Evolutionary conservation across 2,329 filamentous ascomycete species (phyloP).

Genomic region (Colletotrichum australisinense): DNA sequence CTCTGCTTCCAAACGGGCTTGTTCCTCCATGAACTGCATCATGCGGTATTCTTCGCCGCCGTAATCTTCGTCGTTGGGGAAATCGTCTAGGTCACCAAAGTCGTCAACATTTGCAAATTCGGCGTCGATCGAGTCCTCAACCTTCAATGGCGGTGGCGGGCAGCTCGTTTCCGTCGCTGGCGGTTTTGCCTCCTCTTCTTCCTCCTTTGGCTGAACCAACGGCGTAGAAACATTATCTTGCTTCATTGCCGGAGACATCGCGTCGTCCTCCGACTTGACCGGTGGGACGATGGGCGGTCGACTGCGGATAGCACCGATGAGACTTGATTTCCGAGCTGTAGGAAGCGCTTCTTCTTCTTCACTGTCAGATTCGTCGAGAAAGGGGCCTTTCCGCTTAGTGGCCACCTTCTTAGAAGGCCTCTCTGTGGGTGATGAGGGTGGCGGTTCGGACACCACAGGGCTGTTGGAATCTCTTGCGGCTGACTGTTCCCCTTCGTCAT

Average conservation of each 20-base stretch:
- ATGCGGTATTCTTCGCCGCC: slow-evolving; percentile 75
- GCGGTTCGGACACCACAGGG: not conserved
- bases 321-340: not conserved
- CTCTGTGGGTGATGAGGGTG: slow-evolving; percentile 8
- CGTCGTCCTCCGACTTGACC: not conserved
- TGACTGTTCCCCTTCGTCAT: not conserved
- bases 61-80: slow-evolving; percentile 58
- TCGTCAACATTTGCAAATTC: slow-evolving; percentile 51
- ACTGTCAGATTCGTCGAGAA: slow-evolving; percentile 77
- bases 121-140: slow-evolving; percentile 44
- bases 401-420: slow-evolving; percentile 33
- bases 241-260: not conserved
- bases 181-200: slow-evolving; percentile 7
- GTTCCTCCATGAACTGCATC: slow-evolving; percentile 80
- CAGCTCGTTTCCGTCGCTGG: slow-evolving; percentile 33
- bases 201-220: not conserved
- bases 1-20: slow-evolving; percentile 71
- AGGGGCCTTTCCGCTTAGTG: slow-evolving; percentile 64
- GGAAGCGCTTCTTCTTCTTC: slow-evolving; percentile 51
- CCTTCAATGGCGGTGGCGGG: slow-evolving; percentile 40
- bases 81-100: slow-evolving; percentile 64
- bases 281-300: not conserved
- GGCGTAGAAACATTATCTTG: not conserved
- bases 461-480: slow-evolving; percentile 2
- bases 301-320: not conserved